Base-by-base conservation (phyloP, 139 green algal genomes). In the Astrephomene gubernaculifera region DNA sequence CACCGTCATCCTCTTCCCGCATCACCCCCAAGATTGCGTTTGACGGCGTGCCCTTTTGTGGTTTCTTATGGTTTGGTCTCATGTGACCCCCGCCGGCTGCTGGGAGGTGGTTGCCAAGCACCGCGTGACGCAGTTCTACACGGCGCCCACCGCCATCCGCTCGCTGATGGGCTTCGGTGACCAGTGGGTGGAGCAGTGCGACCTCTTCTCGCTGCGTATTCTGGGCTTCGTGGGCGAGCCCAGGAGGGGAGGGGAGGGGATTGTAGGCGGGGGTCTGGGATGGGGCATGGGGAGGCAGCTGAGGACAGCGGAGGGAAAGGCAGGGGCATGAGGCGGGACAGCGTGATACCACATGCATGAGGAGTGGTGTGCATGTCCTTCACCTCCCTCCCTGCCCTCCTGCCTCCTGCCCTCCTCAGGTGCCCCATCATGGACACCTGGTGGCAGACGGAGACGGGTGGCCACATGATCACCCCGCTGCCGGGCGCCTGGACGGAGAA, bases 381-480 rank as follows among this genome's bases (percentile, higher is more conserved):
- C n/a, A 29, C 63, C 31, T 43, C n/a, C 63, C 63, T 9, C 68
- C 68, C 6, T 24, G 57, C 17, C 57, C 65, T 49, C 19, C n/a
- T 22, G 17, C 57, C n/a, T 65, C 57, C 19, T n/a, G 19, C n/a
- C 65, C 3, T 89, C n/a, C 61, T 44, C 57, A 87, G 92, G 27
- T 98, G 94, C 87, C 93, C 96, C 17, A 94, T 99, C 38, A 92
- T 99, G 4, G 97, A 99, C 93, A 99, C 97, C 4, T 99, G 95
- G 96, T 99, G 97, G 96, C 96, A 98, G 93, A 99, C 96, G 22
- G 97, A 99, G 93, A 99, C 97, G 29, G 97, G 95, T 17, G 94
- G 85, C 0, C 93, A 97, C 89, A 96, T 99, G 95, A 97, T 99
- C 87, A 96, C 94, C 1, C 95, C 95, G 14, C 88, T 99, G 72